These are phyloP conservation scores for Cunninghamia lanceolata DNA, from an alignment of 75 land plant species.

Conservation along the genomic window DNA sequence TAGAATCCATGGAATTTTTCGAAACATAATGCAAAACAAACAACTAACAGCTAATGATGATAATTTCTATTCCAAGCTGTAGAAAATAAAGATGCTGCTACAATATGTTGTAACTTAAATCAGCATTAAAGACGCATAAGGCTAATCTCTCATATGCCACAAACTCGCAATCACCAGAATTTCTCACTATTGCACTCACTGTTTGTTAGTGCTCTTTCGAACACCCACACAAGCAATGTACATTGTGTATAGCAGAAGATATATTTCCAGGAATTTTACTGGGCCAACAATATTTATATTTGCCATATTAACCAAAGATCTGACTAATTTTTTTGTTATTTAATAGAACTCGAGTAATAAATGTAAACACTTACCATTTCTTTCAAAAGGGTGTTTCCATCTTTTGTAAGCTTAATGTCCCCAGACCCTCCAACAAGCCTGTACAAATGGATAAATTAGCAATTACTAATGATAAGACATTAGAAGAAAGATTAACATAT, in stretches of 20 bases:
- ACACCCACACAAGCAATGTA: not conserved
- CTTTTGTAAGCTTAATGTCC: slow-evolving; percentile 96
- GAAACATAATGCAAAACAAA: not conserved
- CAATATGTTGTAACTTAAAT: not conserved
- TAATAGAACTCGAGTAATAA: not conserved
- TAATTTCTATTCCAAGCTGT: not conserved
- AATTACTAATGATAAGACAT: not conserved
- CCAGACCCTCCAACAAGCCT: slow-evolving; percentile 99
- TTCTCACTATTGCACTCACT: not conserved
- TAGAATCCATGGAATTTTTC: not conserved
- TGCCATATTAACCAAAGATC: not conserved
- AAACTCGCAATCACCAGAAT: not conserved
- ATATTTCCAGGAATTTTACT: not conserved
- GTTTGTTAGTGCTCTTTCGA: not conserved
- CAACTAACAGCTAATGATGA: not conserved
- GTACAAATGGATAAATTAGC: slow-evolving; percentile 7
- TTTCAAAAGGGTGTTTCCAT: slow-evolving; percentile 94
- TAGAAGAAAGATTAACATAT: not conserved
- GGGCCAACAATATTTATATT: not conserved
- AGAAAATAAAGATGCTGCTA: not conserved
- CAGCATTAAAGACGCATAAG: not conserved
- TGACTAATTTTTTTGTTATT: not conserved
- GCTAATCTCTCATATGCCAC: not conserved
- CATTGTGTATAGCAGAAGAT: not conserved
- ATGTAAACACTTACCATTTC: slow-evolving; percentile 65